Evolutionary conservation across 495 filamentous ascomycete genomes (phyloP), one percentile per base, ranked within the genome.

Genomic region (Lepidopterella palustris): DNA sequence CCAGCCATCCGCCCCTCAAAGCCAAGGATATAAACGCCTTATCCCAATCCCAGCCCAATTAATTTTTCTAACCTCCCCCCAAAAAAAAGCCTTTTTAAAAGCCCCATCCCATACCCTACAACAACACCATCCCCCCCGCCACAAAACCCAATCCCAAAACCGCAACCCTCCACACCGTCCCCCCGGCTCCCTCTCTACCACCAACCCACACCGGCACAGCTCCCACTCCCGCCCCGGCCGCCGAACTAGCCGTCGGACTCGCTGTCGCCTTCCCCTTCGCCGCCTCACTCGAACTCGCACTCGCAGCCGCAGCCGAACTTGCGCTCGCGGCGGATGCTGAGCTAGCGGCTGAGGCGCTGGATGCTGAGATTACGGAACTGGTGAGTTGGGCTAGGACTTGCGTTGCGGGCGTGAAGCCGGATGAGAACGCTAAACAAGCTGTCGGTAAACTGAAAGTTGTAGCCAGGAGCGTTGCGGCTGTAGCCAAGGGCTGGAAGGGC

Each of bases 361-460:
- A 5, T 24, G 45, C 47, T 15, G 18, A 13, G 21, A 24, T 24
- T 27, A 50, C 25, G 21, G 20, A 25, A 2, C 47, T 50, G 5
- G 47, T 50, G 4, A 27, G 21, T 5, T 24, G 21, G 4, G 47
- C 47, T 13, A 50, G 25, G 3, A 50, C 20, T 15, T 18, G 20
- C 24, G 47, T 26, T 5, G 47, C 47, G 1, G 47, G 47, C 21
- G 47, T 25, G 21, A 50, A 50, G 2, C 47, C 47, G 5, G 23
- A 25, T 5, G 6, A 15, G 5, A 3, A 24, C n/a, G 53, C 62
- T n/a, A 64, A 35, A 32, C 63, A 65, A 1, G 58, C 47, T 15
- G 58, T 61, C 6, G 55, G 25, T 3, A 65, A 42, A 13, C 31
- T 11, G 31, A 65, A 55, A 9, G n/a, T 51, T 6, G 62, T 65